Evolutionary conservation across 257 asterid species (phyloP).

Genomic region (Prunella vulgaris): DNA sequence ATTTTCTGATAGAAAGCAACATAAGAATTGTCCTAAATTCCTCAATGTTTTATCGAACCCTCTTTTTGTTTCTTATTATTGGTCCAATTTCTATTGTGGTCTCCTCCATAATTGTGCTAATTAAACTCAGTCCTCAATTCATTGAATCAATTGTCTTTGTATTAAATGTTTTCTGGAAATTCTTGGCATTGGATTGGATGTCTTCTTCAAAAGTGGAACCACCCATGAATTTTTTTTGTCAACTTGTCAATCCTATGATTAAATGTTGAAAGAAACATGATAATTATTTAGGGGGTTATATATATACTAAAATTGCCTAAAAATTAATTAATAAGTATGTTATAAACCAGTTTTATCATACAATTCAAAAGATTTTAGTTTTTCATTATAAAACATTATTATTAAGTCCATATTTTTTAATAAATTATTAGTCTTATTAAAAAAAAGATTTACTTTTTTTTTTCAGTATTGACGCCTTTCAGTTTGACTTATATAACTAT

Average conservation of each 20-base stretch:
- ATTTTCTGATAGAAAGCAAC: neutral
- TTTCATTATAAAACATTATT: too few relatives aligned
- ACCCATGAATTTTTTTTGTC: neutral
- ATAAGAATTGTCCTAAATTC: neutral
- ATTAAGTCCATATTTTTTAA: too few relatives aligned
- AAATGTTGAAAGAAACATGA: neutral
- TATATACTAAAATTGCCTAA: too few relatives aligned
- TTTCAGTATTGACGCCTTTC: too few relatives aligned
- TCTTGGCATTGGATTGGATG: neutral
- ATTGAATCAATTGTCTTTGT: neutral
- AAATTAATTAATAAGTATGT: too few relatives aligned
- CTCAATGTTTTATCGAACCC: neutral
- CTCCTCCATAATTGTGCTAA: neutral
- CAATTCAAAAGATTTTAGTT: too few relatives aligned
- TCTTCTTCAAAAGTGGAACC: slow-evolving; percentile 3
- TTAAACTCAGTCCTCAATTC: neutral
- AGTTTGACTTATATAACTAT: too few relatives aligned
- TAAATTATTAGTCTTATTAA: too few relatives aligned
- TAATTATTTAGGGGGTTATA: too few relatives aligned
- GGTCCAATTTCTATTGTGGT: neutral
- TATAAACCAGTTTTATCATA: too few relatives aligned
- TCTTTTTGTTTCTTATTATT: neutral
- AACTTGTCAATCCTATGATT: neutral
- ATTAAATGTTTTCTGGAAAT: neutral
- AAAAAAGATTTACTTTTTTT: too few relatives aligned